Evolutionary conservation across 495 filamentous ascomycete species (phyloP), one percentile per base, ranked within the genome.

Genomic region (Xylaria curta): DNA sequence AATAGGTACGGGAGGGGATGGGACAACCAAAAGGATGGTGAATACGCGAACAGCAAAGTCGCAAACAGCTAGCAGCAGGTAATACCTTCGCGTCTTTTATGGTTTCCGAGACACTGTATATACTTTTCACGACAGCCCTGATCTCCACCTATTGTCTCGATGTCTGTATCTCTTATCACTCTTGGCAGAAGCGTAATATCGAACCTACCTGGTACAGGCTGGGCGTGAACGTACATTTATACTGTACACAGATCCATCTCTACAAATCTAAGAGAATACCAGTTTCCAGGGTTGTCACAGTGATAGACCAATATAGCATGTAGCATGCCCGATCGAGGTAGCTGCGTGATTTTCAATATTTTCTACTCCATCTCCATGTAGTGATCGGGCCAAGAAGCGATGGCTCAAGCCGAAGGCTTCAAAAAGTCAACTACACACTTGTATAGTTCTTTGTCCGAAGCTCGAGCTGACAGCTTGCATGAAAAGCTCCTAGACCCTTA

Each of bases 151-250:
- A 4, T 42, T 31, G 60, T 44, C 60, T 63, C 60, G 44, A 53
- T 21, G 8, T 28, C 44, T 51, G 63, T 33, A 53, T 31, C 63
- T 66, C 63, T 31, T 36, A 53, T 66, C 46, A 21, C 53, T 42
- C 65, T 67, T 67, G 65, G 65, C 65, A 67, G 21, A 40, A 42
- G 31, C 63, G 40, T 53, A 53, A 36, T 66, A 44, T 51, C 9
- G 21, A 38, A 38, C 36, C 36, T 38, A 38, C 31, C 7, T 33
- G 19, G 15, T 6, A 7, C 28, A 19, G 63, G 31, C 63, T 51
- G 44, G 63, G 46, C 63, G 63, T 66, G 46, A 53, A 66, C 24
- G 60, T 56, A 15, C 24, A 56, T 44, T 54, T 67, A 40, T 67
- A 67, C 64, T 54, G 49, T 64, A 49, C 68, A 51, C 36, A 51